Percentiles rank a stretch among this genome's conserved stretches.
Conservation (phyloP, 495 filamentous ascomycete genomes). For the Aspergillus haitiensis region DNA sequence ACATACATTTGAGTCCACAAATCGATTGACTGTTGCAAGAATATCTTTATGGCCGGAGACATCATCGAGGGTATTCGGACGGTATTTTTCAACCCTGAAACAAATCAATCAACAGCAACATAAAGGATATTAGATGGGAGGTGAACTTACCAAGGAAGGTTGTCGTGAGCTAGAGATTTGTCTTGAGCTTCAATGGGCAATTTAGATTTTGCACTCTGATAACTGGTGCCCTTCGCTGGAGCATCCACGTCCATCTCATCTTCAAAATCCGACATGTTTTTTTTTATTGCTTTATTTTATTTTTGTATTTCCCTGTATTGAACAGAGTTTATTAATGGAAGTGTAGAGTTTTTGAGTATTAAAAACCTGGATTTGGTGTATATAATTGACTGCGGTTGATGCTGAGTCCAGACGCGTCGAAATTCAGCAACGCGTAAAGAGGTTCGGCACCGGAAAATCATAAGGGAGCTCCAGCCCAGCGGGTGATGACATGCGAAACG, state of each 20-base stretch:
- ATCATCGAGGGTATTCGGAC: conserved; percentile 82
- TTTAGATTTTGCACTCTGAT: conserved; percentile 68
- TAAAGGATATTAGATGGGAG: not conserved
- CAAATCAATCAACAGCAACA: conserved; percentile 5
- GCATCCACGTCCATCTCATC: conserved; percentile 87
- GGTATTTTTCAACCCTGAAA: conserved; percentile 95
- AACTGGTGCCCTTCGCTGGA: conserved; percentile 55
- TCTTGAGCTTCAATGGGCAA: conserved; percentile 92
- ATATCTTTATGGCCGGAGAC: conserved; percentile 99
- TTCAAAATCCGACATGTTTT: conserved; percentile 83
- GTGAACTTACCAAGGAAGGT: conserved; percentile 74
- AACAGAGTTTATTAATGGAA: not conserved
- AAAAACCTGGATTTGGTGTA: conserved; percentile 10
- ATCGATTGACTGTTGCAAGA: conserved; percentile 93
- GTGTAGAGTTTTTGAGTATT: conserved; percentile 2
- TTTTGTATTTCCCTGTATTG: not conserved
- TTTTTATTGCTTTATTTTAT: not conserved
- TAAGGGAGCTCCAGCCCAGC: conserved; percentile 24
- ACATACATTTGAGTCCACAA: conserved; percentile 81
- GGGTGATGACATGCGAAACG: conserved; percentile 41
- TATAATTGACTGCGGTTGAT: not conserved
- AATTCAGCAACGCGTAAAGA: conserved; percentile 45
- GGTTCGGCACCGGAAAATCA: conserved; percentile 48
- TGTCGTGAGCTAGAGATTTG: conserved; percentile 69
- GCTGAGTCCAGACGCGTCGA: conserved; percentile 33